These are phyloP conservation scores for Penicillium hordei DNA, from an alignment of 2,329 filamentous ascomycete genomes.

Conservation along the genomic window DNA sequence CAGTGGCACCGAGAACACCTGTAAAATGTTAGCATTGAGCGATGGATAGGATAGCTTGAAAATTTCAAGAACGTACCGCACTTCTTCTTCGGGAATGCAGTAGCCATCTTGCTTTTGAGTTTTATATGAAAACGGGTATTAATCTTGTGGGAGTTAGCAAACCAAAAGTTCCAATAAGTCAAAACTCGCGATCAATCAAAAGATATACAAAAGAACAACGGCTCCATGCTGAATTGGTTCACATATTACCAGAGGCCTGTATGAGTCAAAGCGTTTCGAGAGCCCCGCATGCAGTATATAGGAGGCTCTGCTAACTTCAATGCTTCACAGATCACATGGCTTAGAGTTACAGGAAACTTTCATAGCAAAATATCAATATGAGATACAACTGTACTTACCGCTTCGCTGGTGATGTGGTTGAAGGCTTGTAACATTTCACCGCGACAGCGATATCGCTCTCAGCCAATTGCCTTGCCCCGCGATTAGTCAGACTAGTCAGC, in stretches of 20 bases:
- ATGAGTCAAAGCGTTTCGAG: conserved; percentile 20
- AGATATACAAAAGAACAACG: neutral
- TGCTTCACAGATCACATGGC: neutral
- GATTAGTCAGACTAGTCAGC: conserved; percentile 25
- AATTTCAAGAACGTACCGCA: conserved; percentile 34
- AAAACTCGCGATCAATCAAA: neutral
- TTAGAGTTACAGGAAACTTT: neutral
- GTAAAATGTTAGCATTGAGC: conserved; percentile 17
- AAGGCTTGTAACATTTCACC: conserved; percentile 23
- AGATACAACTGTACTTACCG: conserved; percentile 23
- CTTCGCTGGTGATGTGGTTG: conserved; percentile 19
- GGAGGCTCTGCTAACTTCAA: conserved; percentile 3
- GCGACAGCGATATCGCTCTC: conserved; percentile 36
- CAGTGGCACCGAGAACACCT: conserved; percentile 86
- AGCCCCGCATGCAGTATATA: conserved; percentile 18
- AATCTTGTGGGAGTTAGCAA: conserved; percentile 11
- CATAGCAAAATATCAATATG: neutral
- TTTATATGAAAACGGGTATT: conserved; percentile 4
- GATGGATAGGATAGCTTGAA: neutral
- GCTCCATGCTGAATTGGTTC: conserved; percentile 1
- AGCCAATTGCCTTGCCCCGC: conserved; percentile 16
- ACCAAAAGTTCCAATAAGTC: neutral
- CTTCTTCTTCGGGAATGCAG: conserved; percentile 40
- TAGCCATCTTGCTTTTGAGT: conserved; percentile 28
- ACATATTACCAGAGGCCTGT: conserved; percentile 8